Evolutionary conservation across 495 filamentous ascomycete species (phyloP).

Genomic region (Tuber umbilicatum): DNA sequence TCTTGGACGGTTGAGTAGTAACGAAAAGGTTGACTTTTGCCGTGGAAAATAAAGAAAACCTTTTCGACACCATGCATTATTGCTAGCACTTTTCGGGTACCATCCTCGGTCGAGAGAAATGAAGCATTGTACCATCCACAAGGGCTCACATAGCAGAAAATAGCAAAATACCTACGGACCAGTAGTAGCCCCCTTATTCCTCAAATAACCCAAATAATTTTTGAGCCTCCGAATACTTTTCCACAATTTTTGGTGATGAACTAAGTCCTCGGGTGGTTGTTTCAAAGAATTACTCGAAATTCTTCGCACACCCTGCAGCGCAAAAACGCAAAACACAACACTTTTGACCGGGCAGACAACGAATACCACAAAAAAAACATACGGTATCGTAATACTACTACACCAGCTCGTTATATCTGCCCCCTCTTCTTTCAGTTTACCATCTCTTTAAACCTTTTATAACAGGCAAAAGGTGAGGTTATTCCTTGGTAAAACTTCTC

Average conservation of each 20-base stretch:
- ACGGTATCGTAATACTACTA: too few relatives aligned
- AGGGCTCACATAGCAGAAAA: too few relatives aligned
- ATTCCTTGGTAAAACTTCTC: not conserved
- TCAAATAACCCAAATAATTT: not conserved
- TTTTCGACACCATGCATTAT: too few relatives aligned
- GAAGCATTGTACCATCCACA: too few relatives aligned
- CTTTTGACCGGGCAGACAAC: not conserved
- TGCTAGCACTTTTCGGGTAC: too few relatives aligned
- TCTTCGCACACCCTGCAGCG: too few relatives aligned
- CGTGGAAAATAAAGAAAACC: too few relatives aligned
- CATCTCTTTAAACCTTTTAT: not conserved
- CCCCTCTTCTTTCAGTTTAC: not conserved
- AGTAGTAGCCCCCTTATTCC: not conserved
- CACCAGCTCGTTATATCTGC: not conserved
- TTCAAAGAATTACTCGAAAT: not conserved
- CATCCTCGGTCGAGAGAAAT: too few relatives aligned
- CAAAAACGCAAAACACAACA: not conserved
- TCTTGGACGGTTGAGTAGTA: not conserved
- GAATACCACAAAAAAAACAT: too few relatives aligned
- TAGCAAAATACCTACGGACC: too few relatives aligned
- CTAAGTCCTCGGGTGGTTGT: not conserved
- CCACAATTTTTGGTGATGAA: not conserved
- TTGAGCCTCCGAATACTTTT: not conserved
- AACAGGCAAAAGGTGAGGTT: not conserved
- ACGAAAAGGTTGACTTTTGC: too few relatives aligned